These are phyloP conservation scores for Agaricus bisporus DNA, from an alignment of 768 basidiomycete species.

Conservation along the genomic window DNA sequence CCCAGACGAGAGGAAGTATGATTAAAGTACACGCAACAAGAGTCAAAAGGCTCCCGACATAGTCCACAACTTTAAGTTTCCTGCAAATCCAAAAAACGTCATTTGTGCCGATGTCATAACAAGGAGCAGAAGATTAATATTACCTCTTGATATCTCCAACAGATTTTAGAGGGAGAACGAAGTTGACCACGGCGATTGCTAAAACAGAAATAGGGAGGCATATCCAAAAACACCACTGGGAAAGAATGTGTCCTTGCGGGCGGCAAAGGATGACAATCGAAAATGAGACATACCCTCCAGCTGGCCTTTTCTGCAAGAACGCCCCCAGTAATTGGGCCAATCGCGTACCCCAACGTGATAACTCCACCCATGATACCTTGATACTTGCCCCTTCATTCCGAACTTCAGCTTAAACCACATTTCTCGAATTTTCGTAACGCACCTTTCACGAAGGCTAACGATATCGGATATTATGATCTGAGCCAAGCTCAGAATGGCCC, in stretches of 20 bases:
- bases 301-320: conserved; percentile 52
- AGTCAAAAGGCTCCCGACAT: conserved; percentile 51
- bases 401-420: not conserved
- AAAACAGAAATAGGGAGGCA: conserved; percentile 53
- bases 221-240: conserved; percentile 73
- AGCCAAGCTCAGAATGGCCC: conserved; percentile 61
- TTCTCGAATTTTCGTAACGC: conserved; percentile 9
- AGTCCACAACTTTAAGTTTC: conserved; percentile 64
- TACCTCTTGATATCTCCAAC: conserved; percentile 51
- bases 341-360: conserved; percentile 52
- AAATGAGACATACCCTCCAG: conserved; percentile 47
- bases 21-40: conserved; percentile 56
- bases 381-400: conserved; percentile 57
- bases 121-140: not conserved
- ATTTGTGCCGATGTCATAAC: not conserved
- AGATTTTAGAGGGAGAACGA: conserved; percentile 63
- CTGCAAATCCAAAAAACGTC: conserved; percentile 19
- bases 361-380: conserved; percentile 65
- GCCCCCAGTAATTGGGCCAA: conserved; percentile 68
- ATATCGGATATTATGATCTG: conserved; percentile 74
- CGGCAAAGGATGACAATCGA: not conserved
- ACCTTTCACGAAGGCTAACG: conserved; percentile 64
- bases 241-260: not conserved
- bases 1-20: conserved; percentile 71
- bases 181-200: conserved; percentile 49